Conservation (phyloP, 202 grass and related monocot genomes). For the Setaria italica region DNA sequence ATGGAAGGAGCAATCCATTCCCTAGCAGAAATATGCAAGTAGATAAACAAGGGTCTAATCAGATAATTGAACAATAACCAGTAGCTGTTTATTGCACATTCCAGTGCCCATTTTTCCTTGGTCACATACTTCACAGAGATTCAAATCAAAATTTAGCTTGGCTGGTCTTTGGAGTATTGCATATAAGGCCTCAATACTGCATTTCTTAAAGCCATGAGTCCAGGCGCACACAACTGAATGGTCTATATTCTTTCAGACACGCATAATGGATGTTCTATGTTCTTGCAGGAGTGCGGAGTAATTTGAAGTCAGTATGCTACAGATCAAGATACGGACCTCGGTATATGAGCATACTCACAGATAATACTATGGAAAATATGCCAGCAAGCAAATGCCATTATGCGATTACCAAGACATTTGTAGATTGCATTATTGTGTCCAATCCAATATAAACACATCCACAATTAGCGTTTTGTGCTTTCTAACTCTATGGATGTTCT, state of each 20-base stretch:
- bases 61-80: background rate
- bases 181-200: slow-evolving; percentile 21
- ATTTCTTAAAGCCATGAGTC: slow-evolving; percentile 8
- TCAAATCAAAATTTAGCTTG: background rate
- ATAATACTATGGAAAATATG: background rate
- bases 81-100: slow-evolving; percentile 16
- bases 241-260: slow-evolving; percentile 4
- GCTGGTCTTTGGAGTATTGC: background rate
- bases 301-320: slow-evolving; percentile 19
- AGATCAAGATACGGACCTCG: slow-evolving; percentile 8
- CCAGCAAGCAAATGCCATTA: background rate
- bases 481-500: background rate
- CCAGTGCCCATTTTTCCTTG: background rate
- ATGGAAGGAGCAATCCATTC: slow-evolving; percentile 20
- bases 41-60: background rate
- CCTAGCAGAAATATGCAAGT: slow-evolving; percentile 8
- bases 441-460: slow-evolving; percentile 41
- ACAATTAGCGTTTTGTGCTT: background rate
- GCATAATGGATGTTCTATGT: slow-evolving; percentile 11
- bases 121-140: slow-evolving; percentile 20
- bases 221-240: slow-evolving; percentile 15
- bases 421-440: slow-evolving; percentile 15
- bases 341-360: background rate
- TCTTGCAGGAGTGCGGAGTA: background rate
- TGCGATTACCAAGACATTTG: slow-evolving; percentile 19